A percentile compares a stretch with the other conserved stretches of the same genome.
These are phyloP conservation scores for Ophiostoma fasciatum DNA, from an alignment of 2,329 filamentous ascomycete genomes.

Conservation along the genomic window DNA sequence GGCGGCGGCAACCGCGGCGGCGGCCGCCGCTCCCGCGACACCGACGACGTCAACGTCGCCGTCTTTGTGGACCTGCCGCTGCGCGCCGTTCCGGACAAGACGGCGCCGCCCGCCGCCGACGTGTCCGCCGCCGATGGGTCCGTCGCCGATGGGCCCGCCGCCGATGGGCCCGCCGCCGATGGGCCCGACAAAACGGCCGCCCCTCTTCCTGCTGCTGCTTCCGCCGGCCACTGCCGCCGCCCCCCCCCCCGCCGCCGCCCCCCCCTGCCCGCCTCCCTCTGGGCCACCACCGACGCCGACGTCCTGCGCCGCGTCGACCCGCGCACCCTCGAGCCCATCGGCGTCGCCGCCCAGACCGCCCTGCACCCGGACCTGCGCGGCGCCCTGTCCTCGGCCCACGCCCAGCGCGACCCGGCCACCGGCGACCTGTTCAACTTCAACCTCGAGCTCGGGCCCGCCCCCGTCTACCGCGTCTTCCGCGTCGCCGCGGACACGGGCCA, in stretches of 20 bases:
- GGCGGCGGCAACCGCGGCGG: no score
- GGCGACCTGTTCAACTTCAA: conserved; percentile 77
- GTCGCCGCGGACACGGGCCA: conserved; percentile 44
- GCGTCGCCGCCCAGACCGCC: conserved; percentile 39
- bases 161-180: no score
- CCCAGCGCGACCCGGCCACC: conserved; percentile 52
- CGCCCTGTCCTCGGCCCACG: conserved; percentile 53
- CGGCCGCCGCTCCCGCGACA: conserved; percentile 14
- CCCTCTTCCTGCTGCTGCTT: no score
- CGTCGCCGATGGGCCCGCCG: no score
- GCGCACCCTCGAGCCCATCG: conserved; percentile 57
- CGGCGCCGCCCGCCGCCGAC: background rate
- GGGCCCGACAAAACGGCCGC: no score
- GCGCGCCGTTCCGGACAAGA: conserved; percentile 18
- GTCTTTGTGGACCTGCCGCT: conserved; percentile 51
- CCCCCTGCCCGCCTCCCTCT: conserved; percentile 32
- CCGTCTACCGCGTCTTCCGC: conserved; percentile 57
- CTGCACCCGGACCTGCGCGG: conserved; percentile 58
- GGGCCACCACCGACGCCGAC: conserved; percentile 40
- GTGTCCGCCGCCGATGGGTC: no score
- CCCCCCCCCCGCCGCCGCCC: conserved; percentile 21
- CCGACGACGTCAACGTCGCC: conserved; percentile 49
- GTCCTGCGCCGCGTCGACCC: conserved; percentile 49
- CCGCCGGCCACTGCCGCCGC: conserved; percentile 3
- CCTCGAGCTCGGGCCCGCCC: conserved; percentile 40